Evolutionary conservation across 2,329 filamentous ascomycete genomes (phyloP).

Genomic region (Lasiodiplodia theobromae): DNA sequence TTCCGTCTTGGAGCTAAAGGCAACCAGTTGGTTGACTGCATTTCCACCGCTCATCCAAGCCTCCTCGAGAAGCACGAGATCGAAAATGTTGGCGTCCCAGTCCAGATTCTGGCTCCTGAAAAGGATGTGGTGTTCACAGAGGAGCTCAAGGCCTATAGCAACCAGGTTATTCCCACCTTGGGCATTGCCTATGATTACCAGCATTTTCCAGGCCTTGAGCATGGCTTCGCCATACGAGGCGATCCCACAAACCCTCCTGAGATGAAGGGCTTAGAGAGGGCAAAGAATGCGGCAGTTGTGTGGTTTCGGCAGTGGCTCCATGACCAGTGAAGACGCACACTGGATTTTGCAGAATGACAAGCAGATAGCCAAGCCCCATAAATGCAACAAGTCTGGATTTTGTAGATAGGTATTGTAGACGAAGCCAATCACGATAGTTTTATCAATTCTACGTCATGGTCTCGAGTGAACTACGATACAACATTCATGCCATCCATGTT

Average conservation of each 20-base stretch:
- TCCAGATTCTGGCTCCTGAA: constrained; percentile 43
- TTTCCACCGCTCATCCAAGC: constrained; percentile 42
- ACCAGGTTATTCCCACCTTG: constrained; percentile 40
- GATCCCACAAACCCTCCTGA: constrained; percentile 38
- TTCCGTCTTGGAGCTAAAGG: constrained; percentile 42
- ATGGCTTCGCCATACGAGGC: constrained; percentile 44
- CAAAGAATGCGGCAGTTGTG: constrained; percentile 40
- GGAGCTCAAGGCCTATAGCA: constrained; percentile 41
- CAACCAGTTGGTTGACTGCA: constrained; percentile 39
- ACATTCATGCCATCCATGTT: not conserved
- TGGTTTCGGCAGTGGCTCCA: not conserved
- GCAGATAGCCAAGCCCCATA: too few relatives aligned
- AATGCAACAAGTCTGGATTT: too few relatives aligned
- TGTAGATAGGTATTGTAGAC: too few relatives aligned
- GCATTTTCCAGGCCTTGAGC: constrained; percentile 41
- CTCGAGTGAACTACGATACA: too few relatives aligned
- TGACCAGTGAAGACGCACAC: not conserved
- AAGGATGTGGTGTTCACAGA: constrained; percentile 39
- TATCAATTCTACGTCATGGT: too few relatives aligned
- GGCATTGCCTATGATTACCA: constrained; percentile 45
- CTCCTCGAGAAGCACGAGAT: constrained; percentile 42
- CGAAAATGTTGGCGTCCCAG: constrained; percentile 41
- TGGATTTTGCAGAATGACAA: not conserved
- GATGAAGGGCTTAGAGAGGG: constrained; percentile 44
- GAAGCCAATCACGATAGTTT: too few relatives aligned